Evolutionary conservation across 768 basidiomycete genomes (phyloP).

Genomic region (Mycena filopes): DNA sequence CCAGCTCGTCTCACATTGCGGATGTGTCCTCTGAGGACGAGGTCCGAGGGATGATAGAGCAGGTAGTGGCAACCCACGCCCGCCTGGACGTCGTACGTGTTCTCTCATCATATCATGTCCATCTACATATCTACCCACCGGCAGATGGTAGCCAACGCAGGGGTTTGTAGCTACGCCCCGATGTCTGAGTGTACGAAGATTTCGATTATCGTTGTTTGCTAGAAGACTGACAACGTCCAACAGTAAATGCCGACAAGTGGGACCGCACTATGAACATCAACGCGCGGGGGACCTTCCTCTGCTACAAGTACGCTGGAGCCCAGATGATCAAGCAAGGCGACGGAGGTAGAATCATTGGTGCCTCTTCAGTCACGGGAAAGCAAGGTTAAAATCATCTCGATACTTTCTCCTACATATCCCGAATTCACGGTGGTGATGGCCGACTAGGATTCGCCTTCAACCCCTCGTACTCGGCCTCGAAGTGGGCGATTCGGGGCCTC

Average conservation of each 20-base stretch:
- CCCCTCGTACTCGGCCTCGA: conserved; percentile 41
- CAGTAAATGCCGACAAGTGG: conserved; percentile 36
- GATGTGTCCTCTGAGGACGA: conserved; percentile 48
- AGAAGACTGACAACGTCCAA: neutral
- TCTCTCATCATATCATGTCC: neutral
- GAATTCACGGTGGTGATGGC: too few relatives aligned
- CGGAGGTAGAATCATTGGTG: conserved; percentile 52
- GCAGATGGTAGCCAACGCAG: conserved; percentile 45
- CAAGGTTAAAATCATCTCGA: too few relatives aligned
- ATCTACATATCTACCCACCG: neutral
- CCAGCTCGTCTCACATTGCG: conserved; percentile 30
- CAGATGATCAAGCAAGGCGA: conserved; percentile 52
- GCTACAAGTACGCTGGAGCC: conserved; percentile 51
- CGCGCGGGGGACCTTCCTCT: conserved; percentile 46
- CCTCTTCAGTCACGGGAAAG: conserved; percentile 32
- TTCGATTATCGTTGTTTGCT: neutral
- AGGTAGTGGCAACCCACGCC: conserved; percentile 39
- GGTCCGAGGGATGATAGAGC: conserved; percentile 47
- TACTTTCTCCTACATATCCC: too few relatives aligned
- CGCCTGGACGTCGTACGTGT: conserved; percentile 38
- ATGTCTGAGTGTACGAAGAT: conserved; percentile 25
- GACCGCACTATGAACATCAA: conserved; percentile 45
- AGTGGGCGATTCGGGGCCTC: conserved; percentile 38
- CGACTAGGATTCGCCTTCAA: conserved; percentile 20
- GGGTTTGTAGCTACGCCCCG: conserved; percentile 19